phyloP scores from a whole-genome alignment of 2,329 filamentous ascomycete genomes.

The Ascochyta pisi region DNA sequence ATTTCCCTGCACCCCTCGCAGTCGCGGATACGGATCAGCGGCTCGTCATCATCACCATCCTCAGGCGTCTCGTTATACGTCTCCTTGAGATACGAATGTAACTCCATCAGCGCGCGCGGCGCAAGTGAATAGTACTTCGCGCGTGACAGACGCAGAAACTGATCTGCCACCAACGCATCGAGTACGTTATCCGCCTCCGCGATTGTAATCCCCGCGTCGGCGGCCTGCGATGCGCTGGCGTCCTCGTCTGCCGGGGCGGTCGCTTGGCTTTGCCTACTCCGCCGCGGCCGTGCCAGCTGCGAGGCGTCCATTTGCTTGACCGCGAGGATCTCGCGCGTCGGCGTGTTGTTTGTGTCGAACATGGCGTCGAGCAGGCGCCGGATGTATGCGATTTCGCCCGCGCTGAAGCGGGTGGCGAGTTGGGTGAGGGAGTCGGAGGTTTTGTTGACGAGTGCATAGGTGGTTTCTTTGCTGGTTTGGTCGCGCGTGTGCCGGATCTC shows the following conservation, averaged over 20 bases:
- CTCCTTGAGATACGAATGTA: conserved; percentile 82
- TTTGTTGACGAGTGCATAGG: conserved; percentile 82
- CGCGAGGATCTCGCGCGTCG: conserved; percentile 81
- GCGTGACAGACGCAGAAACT: conserved; percentile 81
- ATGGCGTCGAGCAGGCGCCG: conserved; percentile 88
- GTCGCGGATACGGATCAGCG: conserved; percentile 74
- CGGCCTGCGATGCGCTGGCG: conserved; percentile 48
- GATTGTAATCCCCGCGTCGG: conserved; percentile 68
- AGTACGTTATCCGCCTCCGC: conserved; percentile 79
- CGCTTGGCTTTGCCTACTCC: conserved; percentile 39
- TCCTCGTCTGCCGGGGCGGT: conserved; percentile 21
- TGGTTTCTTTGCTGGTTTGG: conserved; percentile 69
- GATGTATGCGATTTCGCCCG: conserved; percentile 89
- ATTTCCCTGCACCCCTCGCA: conserved; percentile 91
- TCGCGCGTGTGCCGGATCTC: conserved; percentile 80
- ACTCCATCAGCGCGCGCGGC: conserved; percentile 81
- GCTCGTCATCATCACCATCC: conserved; percentile 61
- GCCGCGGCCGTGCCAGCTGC: conserved; percentile 63
- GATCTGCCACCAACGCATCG: conserved; percentile 73
- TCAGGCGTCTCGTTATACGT: conserved; percentile 73
- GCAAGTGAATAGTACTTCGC: conserved; percentile 78
- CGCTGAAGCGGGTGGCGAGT: conserved; percentile 77
- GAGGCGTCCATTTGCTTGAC: conserved; percentile 80
- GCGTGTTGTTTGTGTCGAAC: conserved; percentile 87
- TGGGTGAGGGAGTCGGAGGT: conserved; percentile 83